phyloP scores from a whole-genome alignment of 352 stramenopile genomes.

The Halophytophthora polymorphica region DNA sequence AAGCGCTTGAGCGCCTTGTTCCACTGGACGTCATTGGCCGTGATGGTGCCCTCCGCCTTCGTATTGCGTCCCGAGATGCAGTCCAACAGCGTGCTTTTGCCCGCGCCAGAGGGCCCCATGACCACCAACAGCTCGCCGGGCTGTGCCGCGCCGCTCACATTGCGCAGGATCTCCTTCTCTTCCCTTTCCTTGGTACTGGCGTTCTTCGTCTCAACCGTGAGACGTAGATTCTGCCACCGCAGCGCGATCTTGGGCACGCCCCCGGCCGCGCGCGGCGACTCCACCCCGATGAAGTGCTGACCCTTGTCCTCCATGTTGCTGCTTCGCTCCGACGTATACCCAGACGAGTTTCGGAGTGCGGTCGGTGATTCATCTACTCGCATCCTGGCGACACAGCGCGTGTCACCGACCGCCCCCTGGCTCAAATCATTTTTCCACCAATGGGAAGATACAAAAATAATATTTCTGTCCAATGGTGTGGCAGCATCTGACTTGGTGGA shows the following conservation, averaged over 20 bases:
- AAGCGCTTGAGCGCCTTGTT: conserved; percentile 31
- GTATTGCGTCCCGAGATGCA: conserved; percentile 62
- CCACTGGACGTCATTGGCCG: conserved; percentile 52
- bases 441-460: too few species aligned
- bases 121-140: conserved; percentile 44
- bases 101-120: conserved; percentile 50
- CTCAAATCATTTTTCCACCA: too few species aligned
- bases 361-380: too few species aligned
- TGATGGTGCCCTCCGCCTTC: conserved; percentile 47
- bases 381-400: too few species aligned
- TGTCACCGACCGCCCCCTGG: too few species aligned
- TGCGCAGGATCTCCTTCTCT: conserved; percentile 36
- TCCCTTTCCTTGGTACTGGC: conserved; percentile 25
- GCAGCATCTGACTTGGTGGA: too few species aligned
- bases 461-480: too few species aligned
- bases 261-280: conserved; percentile 3
- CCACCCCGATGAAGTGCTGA: conserved; percentile 12
- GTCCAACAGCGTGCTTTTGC: conserved; percentile 91
- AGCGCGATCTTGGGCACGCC: conserved; percentile 12
- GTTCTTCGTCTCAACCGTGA: conserved; percentile 26
- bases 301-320: too few species aligned
- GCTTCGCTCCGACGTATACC: too few species aligned
- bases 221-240: conserved; percentile 31
- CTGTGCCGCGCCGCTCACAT: conserved; percentile 31
- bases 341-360: too few species aligned